Base-by-base conservation (phyloP, 2,329 filamentous ascomycete species). In the Pseudogymnoascus sp. region DNA sequence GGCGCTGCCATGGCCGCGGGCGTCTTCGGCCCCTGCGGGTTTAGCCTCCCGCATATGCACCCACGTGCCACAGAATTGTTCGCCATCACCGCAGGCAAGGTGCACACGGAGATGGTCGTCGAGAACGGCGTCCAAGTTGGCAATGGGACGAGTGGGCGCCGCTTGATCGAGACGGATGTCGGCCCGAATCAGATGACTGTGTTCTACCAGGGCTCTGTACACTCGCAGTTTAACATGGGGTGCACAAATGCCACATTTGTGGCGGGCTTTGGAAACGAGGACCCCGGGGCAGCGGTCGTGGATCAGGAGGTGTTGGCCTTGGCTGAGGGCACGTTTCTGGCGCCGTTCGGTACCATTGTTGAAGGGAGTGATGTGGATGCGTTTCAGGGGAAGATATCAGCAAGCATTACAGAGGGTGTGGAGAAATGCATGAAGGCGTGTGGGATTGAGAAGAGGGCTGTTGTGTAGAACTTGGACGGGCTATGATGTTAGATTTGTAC, bases 161-260 rank as follows among this genome's bases (percentile, higher is more conserved):
- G 78, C 4, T 69, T 74, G 25, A 73, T 77, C 58, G 66, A 65
- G 59, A 76, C 74, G 64, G 73, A 71, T 43, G 70, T 83, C 41
- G 66, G 66, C 8, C 69, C 73, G 62, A 75, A 75, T 69, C 75
- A 79, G 70, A 78, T 81, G 72, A 80, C 78, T 2, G 76, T 79
- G 57, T 83, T 83, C 72, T 80, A 78, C 65, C 76, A 78, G 68
- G 82, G 81, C 22, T 74, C 76, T 6, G 68, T 83, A 20, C 82
- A 85, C 71, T 79, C 77, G 6, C 79, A 83, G 67, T 81, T 76
- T 69, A 85, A 84, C 73, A 80, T 80, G 1, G 73, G 77, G 65
- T 84, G 81, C 70, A 72, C 75, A 37, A 70, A 75, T 35, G 78
- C 77, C 60, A 73, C 76, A 22, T 81, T 82, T 66, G 73, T 82